phyloP scores from a whole-genome alignment of 768 basidiomycete species.

The Obba rivulosa region DNA sequence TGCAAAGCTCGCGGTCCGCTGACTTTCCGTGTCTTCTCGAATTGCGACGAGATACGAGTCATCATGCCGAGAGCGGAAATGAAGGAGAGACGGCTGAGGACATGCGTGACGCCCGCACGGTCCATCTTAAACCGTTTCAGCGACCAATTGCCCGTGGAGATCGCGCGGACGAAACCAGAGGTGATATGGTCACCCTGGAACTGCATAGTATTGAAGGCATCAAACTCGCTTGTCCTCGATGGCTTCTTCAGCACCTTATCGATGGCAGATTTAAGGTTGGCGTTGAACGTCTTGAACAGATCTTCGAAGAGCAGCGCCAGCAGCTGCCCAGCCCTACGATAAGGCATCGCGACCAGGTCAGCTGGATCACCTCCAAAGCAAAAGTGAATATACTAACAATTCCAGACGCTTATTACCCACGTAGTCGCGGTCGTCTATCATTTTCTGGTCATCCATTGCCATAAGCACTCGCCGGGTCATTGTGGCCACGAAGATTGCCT shows the following conservation, averaged over 20 bases:
- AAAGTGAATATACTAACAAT: slow-evolving; percentile 54
- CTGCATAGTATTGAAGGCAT: slow-evolving; percentile 90
- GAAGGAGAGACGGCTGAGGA: slow-evolving; percentile 90
- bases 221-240: slow-evolving; percentile 89
- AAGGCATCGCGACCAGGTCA: neutral
- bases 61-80: slow-evolving; percentile 99
- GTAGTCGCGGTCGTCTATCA: slow-evolving; percentile 98
- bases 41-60: slow-evolving; percentile 98
- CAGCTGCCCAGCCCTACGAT: slow-evolving; percentile 84
- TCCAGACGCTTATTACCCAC: slow-evolving; percentile 99
- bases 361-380: neutral
- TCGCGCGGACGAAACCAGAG: slow-evolving; percentile 91
- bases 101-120: slow-evolving; percentile 96
- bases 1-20: slow-evolving; percentile 96
- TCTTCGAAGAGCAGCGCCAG: slow-evolving; percentile 96
- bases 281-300: slow-evolving; percentile 97
- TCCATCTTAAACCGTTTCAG: slow-evolving; percentile 99
- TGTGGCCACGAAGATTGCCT: slow-evolving; percentile 94
- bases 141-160: slow-evolving; percentile 99
- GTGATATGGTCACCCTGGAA: slow-evolving; percentile 97
- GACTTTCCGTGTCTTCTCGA: slow-evolving; percentile 98
- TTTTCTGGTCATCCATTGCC: slow-evolving; percentile 94
- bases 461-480: slow-evolving; percentile 96
- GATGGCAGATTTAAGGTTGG: slow-evolving; percentile 89
- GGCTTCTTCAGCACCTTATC: slow-evolving; percentile 98